Evolutionary conservation across 257 asterid genomes (phyloP), one percentile per base, ranked within the genome.

Genomic region (Sherardia arvensis): DNA sequence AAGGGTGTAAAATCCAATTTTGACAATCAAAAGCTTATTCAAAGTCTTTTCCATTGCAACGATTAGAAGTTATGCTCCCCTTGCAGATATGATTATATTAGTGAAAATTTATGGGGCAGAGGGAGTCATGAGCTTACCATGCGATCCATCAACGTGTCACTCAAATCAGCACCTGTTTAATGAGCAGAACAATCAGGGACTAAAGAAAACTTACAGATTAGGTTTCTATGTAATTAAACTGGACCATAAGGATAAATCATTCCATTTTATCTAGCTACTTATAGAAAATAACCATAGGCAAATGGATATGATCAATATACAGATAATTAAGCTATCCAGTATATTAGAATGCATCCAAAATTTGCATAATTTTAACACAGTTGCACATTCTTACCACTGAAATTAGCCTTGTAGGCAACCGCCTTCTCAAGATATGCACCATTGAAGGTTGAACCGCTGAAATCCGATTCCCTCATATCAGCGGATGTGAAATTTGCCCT

Each of bases 351-450:
- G 25, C 7, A 17, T 23, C 21, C 21, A 18, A 40, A 53, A 8
- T 63, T 47, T 63, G 15, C 47, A 21, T 18, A 0, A 28, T 63
- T n/a, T 18, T 5, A 17, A 14, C 7, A 48, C 8, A 18, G 18
- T 43, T 62, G 27, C 43, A 9, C 10, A 63, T 27, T 27, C 17
- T 20, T 74, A 91, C 96, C 98, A 17, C 88, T 55, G 80, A 91
- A 91, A 69, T 91, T 91, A 4, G 94, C 92, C 74, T 78, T 88
- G 63, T 81, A 88, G 7, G 98, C 98, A 38, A 92, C 95, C 1
- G 97, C 98, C 73, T 92, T 92, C 84, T 92, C 98, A 61, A 92
- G 92, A 72, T 92, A 88, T 32, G 97, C 97, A 51, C 98, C 97
- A 45, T 85, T 92, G 82, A 92, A 88, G 45, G 90, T 83, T 17